Evolutionary conservation across 768 basidiomycete species (phyloP), one percentile per base, ranked within the genome.

Genomic region (Epithele typhae): DNA sequence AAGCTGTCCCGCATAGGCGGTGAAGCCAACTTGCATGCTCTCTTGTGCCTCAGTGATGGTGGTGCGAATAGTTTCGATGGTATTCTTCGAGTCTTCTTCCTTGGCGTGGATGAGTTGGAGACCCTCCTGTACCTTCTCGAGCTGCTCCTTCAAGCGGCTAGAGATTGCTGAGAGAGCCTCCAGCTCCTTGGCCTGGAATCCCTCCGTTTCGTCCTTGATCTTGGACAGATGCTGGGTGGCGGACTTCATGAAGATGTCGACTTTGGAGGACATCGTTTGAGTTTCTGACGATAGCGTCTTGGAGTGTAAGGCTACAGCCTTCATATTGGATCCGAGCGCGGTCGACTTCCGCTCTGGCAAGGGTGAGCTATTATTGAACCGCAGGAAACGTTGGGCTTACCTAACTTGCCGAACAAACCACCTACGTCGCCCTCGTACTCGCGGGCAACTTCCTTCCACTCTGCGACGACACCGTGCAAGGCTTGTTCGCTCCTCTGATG

Each of bases 381-480:
- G n/a, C 27, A 23, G 5, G 1, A 24, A 11, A 22, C 50, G 23
- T 36, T 7, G 17, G 1, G 21, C 79, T 58, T 58, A 92, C 92
- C 87, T 37, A 96, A 77, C 66, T 95, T 96, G 35, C 80, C 80
- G 53, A 92, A 90, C 19, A 94, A 66, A 0, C 79, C 78, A 14
- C 59, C 64, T 30, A 94, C 71, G 60, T 96, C 89, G 7, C 71
- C 71, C 15, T 89, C 67, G 49, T 82, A 83, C 52, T 91, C 80
- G n/a, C 73, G 65, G 1, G 80, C 79, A 17, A 82, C 76, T 36
- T 70, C 70, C 63, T 81, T 88, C 47, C 95, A 65, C 2, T 76
- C 78, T 19, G 61, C 67, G 0, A 94, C 93, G 4, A 94, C 81
- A n/a, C 64, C 67, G 55, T 95, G 79, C 37, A 96, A 62, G 40